Evolutionary conservation across 169 alveolate species (phyloP), one percentile per base, ranked within the genome.

Genomic region (Babesia gibsoni): DNA sequence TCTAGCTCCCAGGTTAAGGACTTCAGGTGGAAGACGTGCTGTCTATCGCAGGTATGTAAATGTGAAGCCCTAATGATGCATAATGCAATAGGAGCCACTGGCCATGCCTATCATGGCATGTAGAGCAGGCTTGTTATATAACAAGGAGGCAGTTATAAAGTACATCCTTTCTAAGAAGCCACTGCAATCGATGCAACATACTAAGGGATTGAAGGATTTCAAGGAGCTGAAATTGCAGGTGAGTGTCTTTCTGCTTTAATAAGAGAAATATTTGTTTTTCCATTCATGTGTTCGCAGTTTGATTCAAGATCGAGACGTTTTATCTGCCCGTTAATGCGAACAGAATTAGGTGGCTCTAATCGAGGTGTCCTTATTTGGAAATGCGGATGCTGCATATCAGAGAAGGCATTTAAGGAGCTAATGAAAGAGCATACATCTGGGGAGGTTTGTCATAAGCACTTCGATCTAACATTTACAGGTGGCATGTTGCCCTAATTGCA

Each of bases 51-150:
- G 89, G 95, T 91, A 50, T 25, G 92, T 52, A 5, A 2, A 5
- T 23, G 9, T 27, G 16, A 14, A n/a, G n/a, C n/a, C n/a, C n/a
- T n/a, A n/a, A n/a, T n/a, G n/a, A n/a, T n/a, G n/a, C n/a, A n/a
- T n/a, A 8, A 9, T n/a, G 45, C 54, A 49, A 4, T 63, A 91
- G 95, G 92, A 89, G 39, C 94, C 94, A 50, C 79, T 91, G 16
- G 57, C 81, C 20, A 67, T 75, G n/a, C 96, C 96, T 8, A 65
- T 91, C 14, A 85, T 91, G 42, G 88, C 84, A n/a, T 91, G 96
- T 52, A 61, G 89, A 14, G 25, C 82, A 30, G 96, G 96, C 29
- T 52, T 82, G 18, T 59, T 91, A 30, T 91, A 91, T 73, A 91
- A 91, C 68, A 91, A 91, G 57, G 95, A 91, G 58, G 66, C 81